Base-by-base conservation (phyloP, 2,329 filamentous ascomycete species). In the Ilyonectria mors-panacis region DNA sequence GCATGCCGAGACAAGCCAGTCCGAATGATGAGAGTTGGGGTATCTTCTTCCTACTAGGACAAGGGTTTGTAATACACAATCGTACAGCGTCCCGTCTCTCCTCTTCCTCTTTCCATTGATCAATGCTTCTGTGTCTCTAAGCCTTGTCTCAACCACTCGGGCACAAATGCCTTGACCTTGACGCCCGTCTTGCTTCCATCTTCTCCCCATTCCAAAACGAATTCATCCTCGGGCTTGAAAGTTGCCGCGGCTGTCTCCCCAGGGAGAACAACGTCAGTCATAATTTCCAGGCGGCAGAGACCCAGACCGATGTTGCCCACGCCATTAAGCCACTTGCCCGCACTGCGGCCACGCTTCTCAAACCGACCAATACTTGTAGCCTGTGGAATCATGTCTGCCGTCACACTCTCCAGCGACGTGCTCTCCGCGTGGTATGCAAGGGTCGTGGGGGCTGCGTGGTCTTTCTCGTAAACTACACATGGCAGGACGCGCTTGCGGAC, bases 401-500 rank as follows among this genome's bases (percentile, higher is more conserved):
- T 77, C 23, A 72, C 57, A 44, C 71, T 76, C 69, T 74, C 75
- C 12, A 75, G 75, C 2, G 66, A 70, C 8, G 68, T 58, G 21
- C 67, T 63, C 10, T 74, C 76, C 1, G 84, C 79, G 2, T 81
- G 75, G 75, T 91, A 91, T 53, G 82, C 80, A 37, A 91, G 80
- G 6, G 70, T 70, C 47, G 79, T 73, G 77, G 81, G 79, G 21
- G 79, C 74, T 3, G 76, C 75, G 28, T 82, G 80, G 39, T 83
- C 82, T 6, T 78, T 79, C 7, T 82, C 83, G 79, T 95, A 96
- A 17, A 98, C 77, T 70, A 92, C 82, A 37, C 95, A 91, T 0
- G 96, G 96, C 59, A 99, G 80, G 56, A 98, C 89, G 56, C 96
- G 88, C 85, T 98, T 97, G 68, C 96, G 88, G 45, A 99, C 94